Percentiles rank a stretch among this genome's conserved stretches.
These are phyloP conservation scores for Scolecobasidium constrictum DNA, from an alignment of 2,329 filamentous ascomycete genomes.

Conservation along the genomic window DNA sequence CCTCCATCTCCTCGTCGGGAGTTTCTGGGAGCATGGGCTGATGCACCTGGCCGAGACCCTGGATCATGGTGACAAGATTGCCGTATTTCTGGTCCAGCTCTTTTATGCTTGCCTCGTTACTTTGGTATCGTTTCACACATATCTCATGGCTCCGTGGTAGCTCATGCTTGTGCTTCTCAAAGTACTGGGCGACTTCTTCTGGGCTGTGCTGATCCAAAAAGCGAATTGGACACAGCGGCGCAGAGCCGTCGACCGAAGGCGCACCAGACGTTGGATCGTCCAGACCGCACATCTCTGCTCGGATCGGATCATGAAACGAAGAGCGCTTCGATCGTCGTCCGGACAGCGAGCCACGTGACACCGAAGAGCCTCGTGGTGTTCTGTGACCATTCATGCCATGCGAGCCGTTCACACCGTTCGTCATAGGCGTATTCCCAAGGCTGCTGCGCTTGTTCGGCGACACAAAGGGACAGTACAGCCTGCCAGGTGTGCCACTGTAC, in stretches of 20 bases:
- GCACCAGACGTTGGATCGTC: slow-evolving; percentile 35
- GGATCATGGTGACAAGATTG: slow-evolving; percentile 86
- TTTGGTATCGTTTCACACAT: slow-evolving; percentile 81
- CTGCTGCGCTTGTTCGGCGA: slow-evolving; percentile 2
- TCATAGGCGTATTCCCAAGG: not conserved
- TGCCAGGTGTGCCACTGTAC: slow-evolving; percentile 61
- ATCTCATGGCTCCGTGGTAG: slow-evolving; percentile 88
- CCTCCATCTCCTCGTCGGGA: slow-evolving; percentile 34
- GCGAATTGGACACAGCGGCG: slow-evolving; percentile 78
- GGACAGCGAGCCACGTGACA: slow-evolving; percentile 24
- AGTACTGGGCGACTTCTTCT: slow-evolving; percentile 85
- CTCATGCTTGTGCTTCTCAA: slow-evolving; percentile 92
- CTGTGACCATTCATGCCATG: slow-evolving; percentile 24
- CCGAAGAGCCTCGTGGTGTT: slow-evolving; percentile 26
- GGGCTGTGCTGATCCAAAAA: slow-evolving; percentile 87
- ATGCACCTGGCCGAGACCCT: slow-evolving; percentile 77
- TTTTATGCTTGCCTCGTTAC: slow-evolving; percentile 71
- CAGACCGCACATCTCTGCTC: slow-evolving; percentile 26
- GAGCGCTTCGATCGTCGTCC: slow-evolving; percentile 27
- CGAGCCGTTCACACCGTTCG: slow-evolving; percentile 29
- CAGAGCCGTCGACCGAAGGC: slow-evolving; percentile 32
- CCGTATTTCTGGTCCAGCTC: slow-evolving; percentile 93
- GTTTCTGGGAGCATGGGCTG: slow-evolving; percentile 66
- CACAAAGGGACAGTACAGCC: slow-evolving; percentile 72
- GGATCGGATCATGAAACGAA: slow-evolving; percentile 31